Evolutionary conservation across 495 filamentous ascomycete species (phyloP), one percentile per base, ranked within the genome.

Genomic region (Beverwykella pulmonaria): DNA sequence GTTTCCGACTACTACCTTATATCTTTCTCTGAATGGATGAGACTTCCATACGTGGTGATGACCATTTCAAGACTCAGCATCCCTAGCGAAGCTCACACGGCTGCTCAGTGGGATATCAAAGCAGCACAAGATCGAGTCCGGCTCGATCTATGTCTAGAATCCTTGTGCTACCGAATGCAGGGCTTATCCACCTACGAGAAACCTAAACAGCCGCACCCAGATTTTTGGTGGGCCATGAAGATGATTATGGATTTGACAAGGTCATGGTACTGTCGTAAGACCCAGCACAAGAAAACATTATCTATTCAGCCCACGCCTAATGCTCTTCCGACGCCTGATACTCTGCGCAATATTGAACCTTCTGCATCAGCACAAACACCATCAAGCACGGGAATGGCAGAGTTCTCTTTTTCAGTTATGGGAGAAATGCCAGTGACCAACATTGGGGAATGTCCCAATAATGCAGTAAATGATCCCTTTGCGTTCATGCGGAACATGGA

Each of bases 151-250:
- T 69, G 59, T 29, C 29, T 69, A 15, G 67, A 69, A 25, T 69
- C 67, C 2, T 47, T 69, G 14, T 69, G 67, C 32, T 69, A 69
- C 36, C 60, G 67, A 2, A 69, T 69, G 67, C 67, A 69, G 27
- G 48, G 48, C 0, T 27, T 69, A 0, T 39, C 60, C 15, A 56
- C 60, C 14, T 68, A 26, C 32, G 46, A 68, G 14, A 60, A 34
- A 36, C 27, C n/a, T 1, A 65, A 53, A 12, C 53, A 65, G 19
- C 53, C 60, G 6, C 67, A 64, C 32, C 54, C 55, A 9, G 67
- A 69, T 22, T 69, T 69, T 25, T 69, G 61, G 60, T 53, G 17
- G 25, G 53, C 49, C 4, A 69, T 69, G 67, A 41, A 29, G 20
- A 60, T 69, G 67, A 69, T 69, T 22, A 65, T 69, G 67, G 67